A percentile compares a stretch with the other conserved stretches of the same genome.
These are phyloP conservation scores for Aristolochia californica DNA, from an alignment of 164 flowering plant genomes.

Conservation along the genomic window DNA sequence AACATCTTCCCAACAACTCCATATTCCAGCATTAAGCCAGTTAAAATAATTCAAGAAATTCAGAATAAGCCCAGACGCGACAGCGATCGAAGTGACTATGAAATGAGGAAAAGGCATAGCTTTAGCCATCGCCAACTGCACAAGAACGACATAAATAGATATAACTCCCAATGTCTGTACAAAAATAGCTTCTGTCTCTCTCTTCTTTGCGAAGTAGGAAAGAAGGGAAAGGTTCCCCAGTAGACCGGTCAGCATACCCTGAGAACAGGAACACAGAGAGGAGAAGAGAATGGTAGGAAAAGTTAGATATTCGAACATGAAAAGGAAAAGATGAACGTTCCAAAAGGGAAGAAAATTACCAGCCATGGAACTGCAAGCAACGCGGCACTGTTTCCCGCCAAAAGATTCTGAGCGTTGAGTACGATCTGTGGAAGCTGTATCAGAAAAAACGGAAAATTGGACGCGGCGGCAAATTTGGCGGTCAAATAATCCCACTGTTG, in stretches of 20 bases:
- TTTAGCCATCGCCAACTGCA: constrained; percentile 72
- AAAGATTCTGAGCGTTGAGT: constrained; percentile 73
- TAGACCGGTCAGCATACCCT: constrained; percentile 90
- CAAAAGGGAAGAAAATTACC: constrained; percentile 23
- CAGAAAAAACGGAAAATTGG: constrained; percentile 65
- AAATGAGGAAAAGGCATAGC: constrained; percentile 79
- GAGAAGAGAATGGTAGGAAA: not conserved
- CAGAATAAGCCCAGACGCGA: constrained; percentile 50
- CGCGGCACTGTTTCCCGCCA: constrained; percentile 64
- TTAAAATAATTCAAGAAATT: constrained; percentile 68
- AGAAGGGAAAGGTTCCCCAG: constrained; percentile 84
- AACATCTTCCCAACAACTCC: constrained; percentile 89
- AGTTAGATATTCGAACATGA: not conserved
- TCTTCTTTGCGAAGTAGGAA: constrained; percentile 85
- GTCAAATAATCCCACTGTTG: constrained; percentile 57
- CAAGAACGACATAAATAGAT: constrained; percentile 48
- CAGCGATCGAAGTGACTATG: constrained; percentile 45
- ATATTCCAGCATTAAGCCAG: constrained; percentile 36
- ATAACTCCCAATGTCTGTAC: constrained; percentile 85
- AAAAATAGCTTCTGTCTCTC: constrained; percentile 67
- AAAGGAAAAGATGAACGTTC: not conserved
- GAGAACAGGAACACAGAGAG: not conserved
- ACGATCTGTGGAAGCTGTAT: constrained; percentile 82
- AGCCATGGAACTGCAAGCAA: constrained; percentile 83
- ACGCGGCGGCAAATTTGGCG: constrained; percentile 65